phyloP scores from a whole-genome alignment of 75 land plant species.

The Gnetum montanum region DNA sequence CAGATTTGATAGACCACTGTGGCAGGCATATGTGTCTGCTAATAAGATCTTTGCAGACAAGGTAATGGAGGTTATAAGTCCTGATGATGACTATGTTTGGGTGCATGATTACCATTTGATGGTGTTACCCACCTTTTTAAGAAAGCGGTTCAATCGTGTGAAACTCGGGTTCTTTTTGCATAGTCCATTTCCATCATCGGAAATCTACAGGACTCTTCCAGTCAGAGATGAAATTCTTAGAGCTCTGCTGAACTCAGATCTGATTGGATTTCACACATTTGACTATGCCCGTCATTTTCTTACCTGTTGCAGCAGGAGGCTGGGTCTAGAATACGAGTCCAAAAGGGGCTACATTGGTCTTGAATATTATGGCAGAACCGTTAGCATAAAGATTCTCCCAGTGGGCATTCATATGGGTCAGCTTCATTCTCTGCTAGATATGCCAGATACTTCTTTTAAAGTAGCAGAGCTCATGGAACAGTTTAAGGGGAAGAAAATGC shows the following conservation, averaged over 20 bases:
- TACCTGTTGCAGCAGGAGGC: conserved; percentile 83
- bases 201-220: conserved; percentile 74
- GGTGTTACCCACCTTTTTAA: conserved; percentile 68
- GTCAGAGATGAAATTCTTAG: conserved; percentile 73
- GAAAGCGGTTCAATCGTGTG: conserved; percentile 49
- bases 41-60: conserved; percentile 74
- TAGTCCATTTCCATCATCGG: conserved; percentile 65
- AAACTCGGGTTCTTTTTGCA: conserved; percentile 58
- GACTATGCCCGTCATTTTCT: conserved; percentile 59
- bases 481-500: conserved; percentile 47
- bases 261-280: conserved; percentile 78
- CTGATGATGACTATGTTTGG: conserved; percentile 60
- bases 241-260: conserved; percentile 57
- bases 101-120: conserved; percentile 75
- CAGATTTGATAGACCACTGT: conserved; percentile 62
- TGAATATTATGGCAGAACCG: conserved; percentile 77
- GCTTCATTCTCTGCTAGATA: conserved; percentile 47
- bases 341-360: conserved; percentile 75
- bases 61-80: conserved; percentile 63
- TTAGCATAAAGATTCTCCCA: conserved; percentile 69
- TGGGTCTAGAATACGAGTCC: conserved; percentile 73
- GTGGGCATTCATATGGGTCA: conserved; percentile 81
- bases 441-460: conserved; percentile 28
- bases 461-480: conserved; percentile 43
- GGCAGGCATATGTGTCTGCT: conserved; percentile 72